Evolutionary conservation across 23 red algal genomes (phyloP), one percentile per base, ranked within the genome.

Genomic region (Gracilaria domingensis): DNA sequence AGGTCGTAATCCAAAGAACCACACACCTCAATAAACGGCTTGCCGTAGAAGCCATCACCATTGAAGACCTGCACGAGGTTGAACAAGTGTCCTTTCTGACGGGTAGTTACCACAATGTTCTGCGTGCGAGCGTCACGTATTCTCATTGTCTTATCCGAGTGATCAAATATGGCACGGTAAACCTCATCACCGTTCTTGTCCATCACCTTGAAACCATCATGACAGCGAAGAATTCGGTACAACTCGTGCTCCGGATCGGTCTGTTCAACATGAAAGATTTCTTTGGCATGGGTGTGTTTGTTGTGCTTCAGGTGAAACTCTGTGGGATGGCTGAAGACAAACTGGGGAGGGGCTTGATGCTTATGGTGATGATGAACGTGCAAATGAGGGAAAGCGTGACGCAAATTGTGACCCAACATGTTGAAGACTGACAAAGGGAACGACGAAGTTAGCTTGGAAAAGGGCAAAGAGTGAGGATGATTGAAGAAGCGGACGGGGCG

Each of bases 241-340:
- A 77, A 17, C 23, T 45, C 72, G 45, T 77, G 72, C 26, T 77
- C 72, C 6, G 7, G 25, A 30, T 77, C 45, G 26, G 39, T 51
- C 26, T 77, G 40, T 77, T 77, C 45, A 13, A 77, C 45, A 34
- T 51, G 38, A 26, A 77, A 77, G n/a, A 77, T 23, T 50, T 77
- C 72, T 77, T 77, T 77, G 40, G 72, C 72, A 30, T 77, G 72
- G 20, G 72, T 77, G 26, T 77, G 72, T 32, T 77, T 77, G 38
- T 77, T 77, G 42, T 49, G 72, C 23, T 25, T 77, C n/a, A 77
- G 8, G 36, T 77, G 72, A 17, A 77, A 77, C 26, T 77, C 40
- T 1, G 72, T 77, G 42, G 72, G 38, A 30, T 77, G 72, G 32
- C 45, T 51, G 42, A 77, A 77, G 21, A 77, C 72, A 51, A 51